Evolutionary conservation across 805 yeast genomes (phyloP).

Genomic region (Candida fluviatilis): DNA sequence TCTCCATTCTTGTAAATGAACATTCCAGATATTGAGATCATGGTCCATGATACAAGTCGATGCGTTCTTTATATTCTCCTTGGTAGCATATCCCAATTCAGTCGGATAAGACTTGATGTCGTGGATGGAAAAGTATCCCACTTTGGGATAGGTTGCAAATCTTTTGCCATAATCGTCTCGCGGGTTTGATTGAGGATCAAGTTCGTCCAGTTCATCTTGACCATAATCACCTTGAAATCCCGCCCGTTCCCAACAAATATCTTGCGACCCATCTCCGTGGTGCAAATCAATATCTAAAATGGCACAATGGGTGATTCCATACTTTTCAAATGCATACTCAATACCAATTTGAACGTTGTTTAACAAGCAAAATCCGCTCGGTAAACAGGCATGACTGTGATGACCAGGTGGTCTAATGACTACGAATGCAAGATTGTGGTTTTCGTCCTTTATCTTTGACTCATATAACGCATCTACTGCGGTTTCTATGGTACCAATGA

Average conservation of each 20-base stretch:
- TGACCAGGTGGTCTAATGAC: slow-evolving; percentile 83
- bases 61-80: slow-evolving; percentile 67
- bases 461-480: slow-evolving; percentile 52
- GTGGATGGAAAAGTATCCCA: slow-evolving; percentile 80
- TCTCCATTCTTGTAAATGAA: slow-evolving; percentile 66
- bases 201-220: slow-evolving; percentile 43
- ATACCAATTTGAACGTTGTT: slow-evolving; percentile 80
- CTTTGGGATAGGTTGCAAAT: slow-evolving; percentile 48
- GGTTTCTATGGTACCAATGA: slow-evolving; percentile 68
- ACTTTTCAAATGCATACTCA: slow-evolving; percentile 63
- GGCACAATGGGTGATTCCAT: slow-evolving; percentile 74
- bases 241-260: slow-evolving; percentile 77
- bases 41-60: slow-evolving; percentile 77
- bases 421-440: slow-evolving; percentile 52
- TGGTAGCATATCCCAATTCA: slow-evolving; percentile 71
- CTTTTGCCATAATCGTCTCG: slow-evolving; percentile 48
- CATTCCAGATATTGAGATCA: slow-evolving; percentile 77
- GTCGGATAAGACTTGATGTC: slow-evolving; percentile 86
- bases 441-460: slow-evolving; percentile 6
- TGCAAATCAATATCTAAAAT: slow-evolving; percentile 80
- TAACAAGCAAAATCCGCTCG: slow-evolving; percentile 78
- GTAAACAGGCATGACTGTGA: slow-evolving; percentile 78
- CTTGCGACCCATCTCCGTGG: slow-evolving; percentile 89
- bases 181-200: slow-evolving; percentile 26
- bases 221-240: slow-evolving; percentile 50